These are phyloP conservation scores for Teunomyces pallodes DNA, from an alignment of 805 yeast genomes.

Conservation along the genomic window DNA sequence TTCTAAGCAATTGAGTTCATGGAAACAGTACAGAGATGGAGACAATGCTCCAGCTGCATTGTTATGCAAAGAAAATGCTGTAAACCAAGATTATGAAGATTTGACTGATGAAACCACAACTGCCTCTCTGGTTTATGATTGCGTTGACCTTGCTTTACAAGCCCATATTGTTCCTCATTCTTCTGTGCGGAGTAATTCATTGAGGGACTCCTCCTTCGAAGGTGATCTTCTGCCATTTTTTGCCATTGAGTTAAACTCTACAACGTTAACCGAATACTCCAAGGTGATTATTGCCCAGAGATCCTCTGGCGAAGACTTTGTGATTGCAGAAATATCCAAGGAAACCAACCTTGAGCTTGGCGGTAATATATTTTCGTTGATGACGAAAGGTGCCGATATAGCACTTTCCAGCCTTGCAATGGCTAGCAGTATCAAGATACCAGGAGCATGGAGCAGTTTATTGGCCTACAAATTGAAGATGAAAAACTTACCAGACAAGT, in stretches of 20 bases:
- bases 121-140: constrained; percentile 37
- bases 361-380: constrained; percentile 33
- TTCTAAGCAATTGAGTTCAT: constrained; percentile 8
- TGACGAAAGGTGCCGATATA: constrained; percentile 38
- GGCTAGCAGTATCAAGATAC: constrained; percentile 46
- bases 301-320: constrained; percentile 24
- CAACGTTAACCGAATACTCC: constrained; percentile 44
- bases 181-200: constrained; percentile 22
- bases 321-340: constrained; percentile 35
- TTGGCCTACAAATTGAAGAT: constrained; percentile 46
- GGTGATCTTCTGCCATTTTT: constrained; percentile 49
- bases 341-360: constrained; percentile 22
- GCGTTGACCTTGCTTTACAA: constrained; percentile 44
- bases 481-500: background rate
- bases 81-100: constrained; percentile 22
- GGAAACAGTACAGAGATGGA: constrained; percentile 6
- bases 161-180: constrained; percentile 53
- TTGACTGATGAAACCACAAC: constrained; percentile 36
- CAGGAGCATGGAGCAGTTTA: constrained; percentile 60
- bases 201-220: constrained; percentile 57
- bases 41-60: constrained; percentile 15
- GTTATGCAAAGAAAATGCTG: constrained; percentile 17
- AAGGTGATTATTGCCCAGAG: constrained; percentile 46
- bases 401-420: constrained; percentile 45
- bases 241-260: constrained; percentile 42